Base-by-base conservation (phyloP, 2,329 filamentous ascomycete genomes). In the Penicillium sp. region DNA sequence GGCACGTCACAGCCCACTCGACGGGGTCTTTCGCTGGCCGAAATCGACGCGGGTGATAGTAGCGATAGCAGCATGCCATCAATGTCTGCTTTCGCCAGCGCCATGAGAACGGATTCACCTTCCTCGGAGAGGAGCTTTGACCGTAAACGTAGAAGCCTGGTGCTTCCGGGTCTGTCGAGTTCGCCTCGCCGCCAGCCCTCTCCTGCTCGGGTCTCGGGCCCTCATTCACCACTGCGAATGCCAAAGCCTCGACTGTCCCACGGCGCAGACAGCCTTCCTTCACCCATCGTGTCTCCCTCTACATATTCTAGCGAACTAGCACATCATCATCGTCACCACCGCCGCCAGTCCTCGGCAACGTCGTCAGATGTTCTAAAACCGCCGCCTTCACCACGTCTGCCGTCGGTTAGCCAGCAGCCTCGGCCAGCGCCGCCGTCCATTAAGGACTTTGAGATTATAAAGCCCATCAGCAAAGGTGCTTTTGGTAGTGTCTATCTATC, bases 371-470 rank as follows among this genome's bases (percentile, higher is more conserved):
- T 82, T 25, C 76, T 82, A 14, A 81, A 87, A 67, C 87, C 88
- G 16, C 92, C 94, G 0, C 84, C 91, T 1, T 99, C 95, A 5
- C 95, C 95, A 6, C 87, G 93, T 26, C 77, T 98, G 54, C 87
- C 85, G 52, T 89, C 92, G 3, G 89, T 90, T 22, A 89, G 88
- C 42, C 91, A 93, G 33, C 93, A 96, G 75, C 91, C 93, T 52
- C 89, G 93, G 60, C 92, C 94, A 33, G 89, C 94, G 1, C 92
- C 95, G 3, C 93, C 94, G 7, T 99, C 96, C 0, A 99, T 99
- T 80, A 98, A 98, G 71, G 95, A 99, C 73, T 99, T 99, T 69
- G 95, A 99, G 75, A 97, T 99, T 68, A 97, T 99, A 80, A 99
- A 99, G 73, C 95, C 95, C 6, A 99, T 99, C 78, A 99, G 95